These are phyloP conservation scores for Yarrowia yakushimensis DNA, from an alignment of 805 yeast species.

Conservation along the genomic window DNA sequence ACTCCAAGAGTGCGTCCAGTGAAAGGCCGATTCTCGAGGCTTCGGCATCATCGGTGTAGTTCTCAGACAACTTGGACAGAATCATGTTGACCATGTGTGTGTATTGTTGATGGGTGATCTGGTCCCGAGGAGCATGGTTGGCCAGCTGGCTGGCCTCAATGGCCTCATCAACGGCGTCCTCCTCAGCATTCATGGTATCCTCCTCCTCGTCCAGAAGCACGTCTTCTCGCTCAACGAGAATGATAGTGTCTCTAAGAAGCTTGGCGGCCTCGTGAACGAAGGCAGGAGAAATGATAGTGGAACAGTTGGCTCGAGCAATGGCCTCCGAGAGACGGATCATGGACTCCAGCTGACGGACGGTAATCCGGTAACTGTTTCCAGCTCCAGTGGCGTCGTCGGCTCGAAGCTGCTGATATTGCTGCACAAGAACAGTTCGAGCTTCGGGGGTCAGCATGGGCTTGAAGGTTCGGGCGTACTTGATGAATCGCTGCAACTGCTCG, in stretches of 20 bases:
- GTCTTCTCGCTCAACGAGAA: constrained; percentile 92
- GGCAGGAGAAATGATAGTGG: constrained; percentile 74
- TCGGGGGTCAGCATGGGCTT: constrained; percentile 81
- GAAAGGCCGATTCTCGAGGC: constrained; percentile 56
- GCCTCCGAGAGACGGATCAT: constrained; percentile 93
- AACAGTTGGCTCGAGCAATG: constrained; percentile 94
- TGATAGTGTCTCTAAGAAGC: constrained; percentile 82
- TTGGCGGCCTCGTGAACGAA: constrained; percentile 94
- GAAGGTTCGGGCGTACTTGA: constrained; percentile 87
- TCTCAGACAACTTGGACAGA: constrained; percentile 49
- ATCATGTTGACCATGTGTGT: constrained; percentile 71
- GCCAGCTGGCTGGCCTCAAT: constrained; percentile 21
- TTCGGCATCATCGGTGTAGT: constrained; percentile 56
- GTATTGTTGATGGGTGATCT: constrained; percentile 82
- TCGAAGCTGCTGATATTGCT: constrained; percentile 79
- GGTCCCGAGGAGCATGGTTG: constrained; percentile 32
- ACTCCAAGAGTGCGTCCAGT: constrained; percentile 65
- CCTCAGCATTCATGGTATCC: constrained; percentile 36
- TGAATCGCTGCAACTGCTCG: constrained; percentile 82
- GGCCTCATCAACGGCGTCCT: constrained; percentile 30
- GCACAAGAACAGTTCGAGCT: constrained; percentile 73
- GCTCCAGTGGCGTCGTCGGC: constrained; percentile 87
- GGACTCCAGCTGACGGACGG: constrained; percentile 94
- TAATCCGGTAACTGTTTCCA: constrained; percentile 80
- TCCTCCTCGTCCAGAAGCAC: constrained; percentile 75